A percentile compares a stretch with the other conserved stretches of the same genome.
Conservation (phyloP, 1,284 basidiomycete genomes). For the Testicularia cyperi region DNA sequence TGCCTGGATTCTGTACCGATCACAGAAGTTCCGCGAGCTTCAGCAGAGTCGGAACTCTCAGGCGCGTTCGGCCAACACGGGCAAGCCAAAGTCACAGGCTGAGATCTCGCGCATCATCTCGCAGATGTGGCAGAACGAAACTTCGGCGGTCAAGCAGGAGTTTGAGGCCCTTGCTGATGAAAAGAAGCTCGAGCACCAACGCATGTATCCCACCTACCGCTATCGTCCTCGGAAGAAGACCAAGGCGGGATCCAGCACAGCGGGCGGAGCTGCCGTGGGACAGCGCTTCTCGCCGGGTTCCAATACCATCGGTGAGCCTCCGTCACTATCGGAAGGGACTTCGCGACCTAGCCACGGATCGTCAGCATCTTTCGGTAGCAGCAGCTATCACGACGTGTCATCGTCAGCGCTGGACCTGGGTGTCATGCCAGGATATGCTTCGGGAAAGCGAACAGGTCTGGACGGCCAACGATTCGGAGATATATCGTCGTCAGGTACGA, state of each 20-base stretch:
- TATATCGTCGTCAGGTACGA: too few species aligned
- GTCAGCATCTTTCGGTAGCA: too few species aligned
- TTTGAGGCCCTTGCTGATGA: slow-evolving; percentile 73
- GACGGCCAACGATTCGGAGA: too few species aligned
- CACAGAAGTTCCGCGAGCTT: slow-evolving; percentile 66
- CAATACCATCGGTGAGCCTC: too few species aligned
- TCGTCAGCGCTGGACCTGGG: too few species aligned
- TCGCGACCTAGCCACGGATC: too few species aligned
- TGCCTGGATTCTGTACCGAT: slow-evolving; percentile 88
- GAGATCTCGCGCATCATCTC: slow-evolving; percentile 74
- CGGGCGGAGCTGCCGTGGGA: too few species aligned
- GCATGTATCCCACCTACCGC: slow-evolving; percentile 32
- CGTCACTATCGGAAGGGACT: too few species aligned
- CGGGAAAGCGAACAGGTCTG: too few species aligned
- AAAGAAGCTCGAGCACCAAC: slow-evolving; percentile 66
- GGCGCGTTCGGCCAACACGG: slow-evolving; percentile 54
- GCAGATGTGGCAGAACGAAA: slow-evolving; percentile 70
- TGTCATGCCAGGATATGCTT: too few species aligned
- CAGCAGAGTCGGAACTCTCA: slow-evolving; percentile 60
- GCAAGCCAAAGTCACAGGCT: slow-evolving; percentile 67
- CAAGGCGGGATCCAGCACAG: slow-evolving; percentile 5
- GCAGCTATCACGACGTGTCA: too few species aligned
- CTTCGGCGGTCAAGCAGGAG: slow-evolving; percentile 64
- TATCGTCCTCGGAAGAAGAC: slow-evolving; percentile 34
- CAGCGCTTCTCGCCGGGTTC: too few species aligned